phyloP scores from a whole-genome alignment of 2,329 filamentous ascomycete species.

The Byssoonygena ceratinophila region DNA sequence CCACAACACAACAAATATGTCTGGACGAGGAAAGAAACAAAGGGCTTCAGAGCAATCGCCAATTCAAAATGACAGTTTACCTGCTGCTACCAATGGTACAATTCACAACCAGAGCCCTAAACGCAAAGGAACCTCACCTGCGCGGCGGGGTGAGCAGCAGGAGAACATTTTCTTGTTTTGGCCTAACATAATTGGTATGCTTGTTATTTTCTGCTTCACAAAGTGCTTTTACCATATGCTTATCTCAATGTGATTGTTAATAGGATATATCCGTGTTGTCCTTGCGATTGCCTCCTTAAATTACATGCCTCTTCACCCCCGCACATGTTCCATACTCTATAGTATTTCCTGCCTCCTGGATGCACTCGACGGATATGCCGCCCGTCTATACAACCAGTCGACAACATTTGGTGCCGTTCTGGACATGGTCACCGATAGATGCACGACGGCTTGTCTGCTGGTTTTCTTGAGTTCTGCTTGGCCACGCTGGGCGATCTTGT shows the following conservation, averaged over 20 bases:
- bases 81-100: conserved; percentile 4
- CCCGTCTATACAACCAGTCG: conserved; percentile 74
- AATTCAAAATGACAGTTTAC: conserved; percentile 4
- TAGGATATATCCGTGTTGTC: conserved; percentile 67
- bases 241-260: not conserved
- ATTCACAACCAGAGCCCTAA: not conserved
- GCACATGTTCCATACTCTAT: conserved; percentile 78
- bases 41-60: conserved; percentile 21
- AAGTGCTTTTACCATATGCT: not conserved
- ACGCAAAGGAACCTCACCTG: conserved; percentile 4
- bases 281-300: conserved; percentile 85
- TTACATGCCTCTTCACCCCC: conserved; percentile 98
- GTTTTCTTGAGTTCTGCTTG: conserved; percentile 93
- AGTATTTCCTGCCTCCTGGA: conserved; percentile 90
- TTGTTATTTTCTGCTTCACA: not conserved
- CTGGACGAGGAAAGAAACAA: conserved; percentile 29
- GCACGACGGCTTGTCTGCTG: conserved; percentile 87
- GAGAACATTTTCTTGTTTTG: conserved; percentile 77
- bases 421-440: conserved; percentile 98
- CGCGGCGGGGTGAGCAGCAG: conserved; percentile 21
- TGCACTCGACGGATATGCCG: conserved; percentile 88
- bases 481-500: conserved; percentile 84
- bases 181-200: conserved; percentile 69
- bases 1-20: conserved; percentile 4
- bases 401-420: conserved; percentile 93